Percentiles rank a stretch among this genome's conserved stretches.
These are phyloP conservation scores for Colletotrichum incanum DNA, from an alignment of 2,329 filamentous ascomycete species.

Conservation along the genomic window DNA sequence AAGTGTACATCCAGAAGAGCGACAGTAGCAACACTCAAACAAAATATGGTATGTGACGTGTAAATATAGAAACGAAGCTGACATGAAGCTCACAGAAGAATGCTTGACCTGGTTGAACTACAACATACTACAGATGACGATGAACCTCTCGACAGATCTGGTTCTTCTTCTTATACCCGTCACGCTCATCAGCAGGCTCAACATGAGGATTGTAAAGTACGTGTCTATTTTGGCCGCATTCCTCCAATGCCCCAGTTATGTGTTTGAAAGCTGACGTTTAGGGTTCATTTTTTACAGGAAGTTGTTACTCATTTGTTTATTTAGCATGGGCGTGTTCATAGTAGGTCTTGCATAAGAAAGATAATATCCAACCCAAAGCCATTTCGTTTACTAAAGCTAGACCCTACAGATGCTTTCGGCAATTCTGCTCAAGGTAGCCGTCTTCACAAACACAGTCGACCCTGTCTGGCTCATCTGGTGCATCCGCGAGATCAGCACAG, in stretches of 20 bases:
- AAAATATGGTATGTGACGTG: not conserved
- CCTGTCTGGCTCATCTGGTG: slow-evolving; percentile 1
- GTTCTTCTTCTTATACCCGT: not conserved
- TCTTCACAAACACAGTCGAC: not conserved
- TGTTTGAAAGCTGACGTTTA: not conserved
- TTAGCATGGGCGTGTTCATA: not conserved
- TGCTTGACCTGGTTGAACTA: not conserved
- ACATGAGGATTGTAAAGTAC: not conserved
- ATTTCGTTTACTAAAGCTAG: not conserved
- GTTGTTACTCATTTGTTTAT: not conserved
- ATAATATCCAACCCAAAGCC: not conserved
- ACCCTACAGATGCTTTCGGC: not conserved
- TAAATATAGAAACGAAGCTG: not conserved
- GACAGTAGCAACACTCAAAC: not conserved
- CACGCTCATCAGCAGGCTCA: not conserved
- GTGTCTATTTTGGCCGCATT: not conserved
- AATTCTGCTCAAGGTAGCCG: not conserved
- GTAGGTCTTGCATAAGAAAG: not conserved
- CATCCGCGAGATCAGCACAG: not conserved
- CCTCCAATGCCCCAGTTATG: not conserved
- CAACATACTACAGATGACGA: not conserved
- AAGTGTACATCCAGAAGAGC: not conserved
- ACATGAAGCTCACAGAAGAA: not conserved
- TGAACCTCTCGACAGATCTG: not conserved
- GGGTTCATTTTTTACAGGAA: not conserved